Evolutionary conservation across 2,329 filamentous ascomycete species (phyloP).

Genomic region (Pseudogymnoascus sp.): DNA sequence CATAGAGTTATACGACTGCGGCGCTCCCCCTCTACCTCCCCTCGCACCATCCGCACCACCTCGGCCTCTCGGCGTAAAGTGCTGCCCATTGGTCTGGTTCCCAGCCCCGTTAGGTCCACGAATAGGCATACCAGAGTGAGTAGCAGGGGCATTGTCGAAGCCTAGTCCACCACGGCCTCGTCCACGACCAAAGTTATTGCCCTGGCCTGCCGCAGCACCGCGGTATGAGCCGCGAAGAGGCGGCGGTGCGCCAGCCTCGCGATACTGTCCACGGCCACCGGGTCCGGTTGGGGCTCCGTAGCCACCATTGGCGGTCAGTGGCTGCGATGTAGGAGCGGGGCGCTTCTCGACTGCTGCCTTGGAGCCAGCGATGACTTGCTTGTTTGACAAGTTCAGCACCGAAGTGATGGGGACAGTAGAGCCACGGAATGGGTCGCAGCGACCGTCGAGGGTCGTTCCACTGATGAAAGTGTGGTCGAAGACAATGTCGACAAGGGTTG

Average conservation of each 20-base stretch:
- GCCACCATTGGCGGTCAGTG: slow-evolving; percentile 42
- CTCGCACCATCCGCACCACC: background rate
- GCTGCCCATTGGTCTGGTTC: background rate
- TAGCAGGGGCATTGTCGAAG: slow-evolving; percentile 17
- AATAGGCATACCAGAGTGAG: background rate
- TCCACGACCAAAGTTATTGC: slow-evolving; percentile 34
- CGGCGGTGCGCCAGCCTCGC: slow-evolving; percentile 46
- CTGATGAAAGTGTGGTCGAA: slow-evolving; percentile 97
- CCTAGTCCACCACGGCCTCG: slow-evolving; percentile 29
- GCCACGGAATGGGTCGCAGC: slow-evolving; percentile 87
- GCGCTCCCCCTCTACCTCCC: background rate
- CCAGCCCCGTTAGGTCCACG: background rate
- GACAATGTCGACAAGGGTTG: slow-evolving; percentile 78
- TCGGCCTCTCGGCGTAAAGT: background rate
- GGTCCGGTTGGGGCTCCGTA: slow-evolving; percentile 48
- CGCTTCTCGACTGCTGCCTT: slow-evolving; percentile 49
- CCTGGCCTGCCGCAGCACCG: slow-evolving; percentile 43
- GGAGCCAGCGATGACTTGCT: slow-evolving; percentile 68
- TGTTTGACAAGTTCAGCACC: slow-evolving; percentile 78
- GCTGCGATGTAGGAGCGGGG: slow-evolving; percentile 38
- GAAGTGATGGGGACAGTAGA: slow-evolving; percentile 84
- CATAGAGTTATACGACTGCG: slow-evolving; percentile 43
- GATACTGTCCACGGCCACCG: slow-evolving; percentile 53
- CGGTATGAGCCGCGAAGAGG: slow-evolving; percentile 51
- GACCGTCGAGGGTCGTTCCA: slow-evolving; percentile 81